Evolutionary conservation across 805 yeast species (phyloP), one percentile per base, ranked within the genome.

Genomic region (Schizosaccharomyces osmophilus): DNA sequence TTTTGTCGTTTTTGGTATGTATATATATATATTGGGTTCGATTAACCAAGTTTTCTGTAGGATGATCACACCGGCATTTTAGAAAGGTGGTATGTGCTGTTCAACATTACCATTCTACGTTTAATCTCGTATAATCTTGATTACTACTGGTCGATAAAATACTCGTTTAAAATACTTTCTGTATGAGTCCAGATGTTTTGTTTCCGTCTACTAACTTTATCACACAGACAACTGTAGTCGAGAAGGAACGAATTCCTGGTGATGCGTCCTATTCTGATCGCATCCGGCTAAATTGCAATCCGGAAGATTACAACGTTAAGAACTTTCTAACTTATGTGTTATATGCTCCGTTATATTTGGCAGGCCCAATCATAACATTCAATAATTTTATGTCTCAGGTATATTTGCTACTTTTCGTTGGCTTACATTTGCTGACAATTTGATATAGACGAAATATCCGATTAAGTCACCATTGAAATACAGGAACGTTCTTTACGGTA

Each of bases 21-120:
- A 15, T 15, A 1, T 36, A 6, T 15, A 8, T 24, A 5, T 8
- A n/a, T 54, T 9, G n/a, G 19, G 5, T 26, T 9, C 13, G 17
- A 36, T 2, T 22, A 19, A 39, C 36, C 6, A 36, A 57, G n/a
- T 32, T 24, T 36, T 13, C 15, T 17, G 17, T 32, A 64, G 67
- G 67, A 87, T 67, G 66, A 78, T 0, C 83, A 79, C 66, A 77
- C 78, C 59, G 97, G 97, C 0, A 77, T 89, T 15, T 82, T 93
- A 64, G 76, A 81, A 19, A 78, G 97, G 67, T 93, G 99, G 99
- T 97, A 93, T 69, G 97, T 93, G 3, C 87, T 85, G 67, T 93
- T 82, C 77, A 93, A 93, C 72, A 88, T 94, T 72, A 84, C 95
- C 0, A 73, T 90, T 63, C 76, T 93, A 61, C 78, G 97, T 67